Base-by-base conservation (phyloP, 2,329 filamentous ascomycete species). In the Penicillium oxalicum region DNA sequence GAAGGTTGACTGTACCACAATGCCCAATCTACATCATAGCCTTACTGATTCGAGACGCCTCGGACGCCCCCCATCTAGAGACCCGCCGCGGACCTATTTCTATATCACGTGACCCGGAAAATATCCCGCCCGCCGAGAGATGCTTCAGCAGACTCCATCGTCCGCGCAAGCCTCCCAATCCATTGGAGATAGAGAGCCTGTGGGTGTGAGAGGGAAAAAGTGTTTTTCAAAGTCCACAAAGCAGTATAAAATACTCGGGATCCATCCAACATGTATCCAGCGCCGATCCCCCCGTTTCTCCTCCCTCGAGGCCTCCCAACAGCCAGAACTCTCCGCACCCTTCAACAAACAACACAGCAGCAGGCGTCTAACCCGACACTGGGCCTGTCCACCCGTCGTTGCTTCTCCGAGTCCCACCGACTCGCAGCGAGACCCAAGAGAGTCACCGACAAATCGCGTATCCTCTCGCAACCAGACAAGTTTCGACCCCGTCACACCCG, bases 401-500 rank as follows among this genome's bases (percentile, higher is more conserved):
- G 53, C 57, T 59, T 61, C 50, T 63, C 56, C 38, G 50, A 58
- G 32, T 60, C 57, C 18, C 47, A 47, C 34, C 33, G 49, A 5
- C 45, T 44, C 7, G 46, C 43, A 41, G 52, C 41, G 18, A 55
- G 52, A 28, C 40, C 45, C 24, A 55, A 48, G 25, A 38, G 35
- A 18, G 45, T 52, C 41, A 52, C 47, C 49, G 72, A 70, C 54
- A 86, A 85, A 62, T 80, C 81, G 33, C 78, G 84, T 53, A 79
- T 89, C 4, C 83, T 98, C 56, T 88, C 88, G 61, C 89, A 96
- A 70, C 91, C 91, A 25, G 80, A 87, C 62, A 87, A 85, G 67
- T 97, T 95, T 77, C 88, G 88, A 41, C 91, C 93, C 93, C 93
- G 0, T 97, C 91, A 0, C 93, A 97, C 68, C 85, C 87, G 9